Conservation (phyloP, 176 grass and related monocot species). For the Areca catechu region DNA sequence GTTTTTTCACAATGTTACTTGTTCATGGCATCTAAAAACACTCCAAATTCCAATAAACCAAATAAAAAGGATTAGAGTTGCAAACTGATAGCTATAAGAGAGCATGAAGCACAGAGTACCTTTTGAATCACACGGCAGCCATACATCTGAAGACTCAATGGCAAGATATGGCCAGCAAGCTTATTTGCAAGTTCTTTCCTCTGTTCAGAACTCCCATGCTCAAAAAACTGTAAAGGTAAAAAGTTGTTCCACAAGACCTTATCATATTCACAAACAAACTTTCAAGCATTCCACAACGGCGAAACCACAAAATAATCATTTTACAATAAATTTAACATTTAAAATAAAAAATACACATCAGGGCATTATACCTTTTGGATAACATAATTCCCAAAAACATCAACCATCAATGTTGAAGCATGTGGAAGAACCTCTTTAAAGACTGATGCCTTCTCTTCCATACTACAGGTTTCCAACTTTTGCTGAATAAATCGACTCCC, state of each 20-base stretch:
- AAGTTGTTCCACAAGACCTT: too few relatives aligned
- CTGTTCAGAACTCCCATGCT: constrained; percentile 78
- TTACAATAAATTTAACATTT: too few relatives aligned
- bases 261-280: too few relatives aligned
- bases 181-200: constrained; percentile 85
- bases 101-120: constrained; percentile 31
- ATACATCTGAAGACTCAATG: constrained; percentile 97
- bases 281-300: too few relatives aligned
- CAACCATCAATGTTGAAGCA: constrained; percentile 75
- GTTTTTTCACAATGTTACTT: too few relatives aligned
- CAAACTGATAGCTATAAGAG: background rate
- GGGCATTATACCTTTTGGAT: constrained; percentile 79
- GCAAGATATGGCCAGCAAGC: constrained; percentile 76
- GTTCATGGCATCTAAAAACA: too few relatives aligned
- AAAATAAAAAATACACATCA: background rate
- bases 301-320: too few relatives aligned
- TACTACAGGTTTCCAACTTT: constrained; percentile 82
- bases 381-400: constrained; percentile 99
- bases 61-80: too few relatives aligned
- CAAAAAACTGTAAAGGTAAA: constrained; percentile 66
- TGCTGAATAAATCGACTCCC: constrained; percentile 99
- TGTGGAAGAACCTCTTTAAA: constrained; percentile 89
- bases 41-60: too few relatives aligned
- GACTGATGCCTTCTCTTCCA: constrained; percentile 82
- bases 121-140: constrained; percentile 98